Conservation (phyloP, 2,329 filamentous ascomycete genomes). For the Pseudogymnoascus sp. region DNA sequence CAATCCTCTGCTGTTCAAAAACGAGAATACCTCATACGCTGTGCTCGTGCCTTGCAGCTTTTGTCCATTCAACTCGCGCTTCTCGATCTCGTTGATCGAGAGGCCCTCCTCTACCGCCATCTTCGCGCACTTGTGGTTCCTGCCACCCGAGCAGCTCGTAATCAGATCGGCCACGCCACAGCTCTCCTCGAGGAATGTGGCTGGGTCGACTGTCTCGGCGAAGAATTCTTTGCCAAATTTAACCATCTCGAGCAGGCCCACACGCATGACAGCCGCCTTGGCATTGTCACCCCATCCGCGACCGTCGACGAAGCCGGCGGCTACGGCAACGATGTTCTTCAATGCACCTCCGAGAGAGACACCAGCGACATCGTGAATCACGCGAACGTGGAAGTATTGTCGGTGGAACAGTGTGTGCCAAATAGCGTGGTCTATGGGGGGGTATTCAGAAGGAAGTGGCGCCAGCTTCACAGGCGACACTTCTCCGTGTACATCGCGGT, state of each 20-base stretch:
- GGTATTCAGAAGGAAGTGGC: conserved; percentile 72
- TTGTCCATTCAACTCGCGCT: conserved; percentile 85
- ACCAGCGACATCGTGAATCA: conserved; percentile 91
- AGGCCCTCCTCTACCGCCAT: conserved; percentile 72
- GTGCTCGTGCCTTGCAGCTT: conserved; percentile 93
- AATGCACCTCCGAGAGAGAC: conserved; percentile 89
- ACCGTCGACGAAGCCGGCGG: conserved; percentile 89
- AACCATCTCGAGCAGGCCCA: conserved; percentile 93
- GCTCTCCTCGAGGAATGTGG: conserved; percentile 94
- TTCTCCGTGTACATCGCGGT: conserved; percentile 61
- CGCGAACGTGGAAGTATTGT: conserved; percentile 92
- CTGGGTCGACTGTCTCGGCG: conserved; percentile 64
- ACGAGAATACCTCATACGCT: conserved; percentile 81
- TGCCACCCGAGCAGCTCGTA: conserved; percentile 82
- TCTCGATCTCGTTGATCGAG: conserved; percentile 78
- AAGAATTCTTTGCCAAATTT: conserved; percentile 94
- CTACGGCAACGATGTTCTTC: conserved; percentile 94
- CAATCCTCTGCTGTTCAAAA: conserved; percentile 67
- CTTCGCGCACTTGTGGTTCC: conserved; percentile 91
- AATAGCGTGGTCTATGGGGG: conserved; percentile 73
- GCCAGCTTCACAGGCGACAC: conserved; percentile 61
- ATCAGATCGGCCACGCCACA: conserved; percentile 93
- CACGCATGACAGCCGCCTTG: conserved; percentile 96
- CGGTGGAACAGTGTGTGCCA: conserved; percentile 86
- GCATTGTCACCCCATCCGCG: conserved; percentile 97